Conservation (phyloP, 306 rosid species). For the Malus sieversii region DNA sequence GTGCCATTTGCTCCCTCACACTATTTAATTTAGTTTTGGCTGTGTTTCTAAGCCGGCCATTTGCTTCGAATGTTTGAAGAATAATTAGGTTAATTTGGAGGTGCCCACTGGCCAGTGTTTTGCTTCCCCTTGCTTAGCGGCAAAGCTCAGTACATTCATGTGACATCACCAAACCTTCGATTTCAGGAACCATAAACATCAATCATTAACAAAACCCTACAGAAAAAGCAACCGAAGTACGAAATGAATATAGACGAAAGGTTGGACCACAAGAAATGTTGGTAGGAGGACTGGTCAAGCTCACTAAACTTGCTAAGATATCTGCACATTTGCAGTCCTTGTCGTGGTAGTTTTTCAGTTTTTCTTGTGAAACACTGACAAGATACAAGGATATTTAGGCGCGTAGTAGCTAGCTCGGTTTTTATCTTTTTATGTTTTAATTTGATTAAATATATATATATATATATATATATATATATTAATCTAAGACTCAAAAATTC, state of each 20-base stretch:
- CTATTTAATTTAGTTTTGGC: background rate
- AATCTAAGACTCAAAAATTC: background rate
- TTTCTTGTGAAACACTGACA: background rate
- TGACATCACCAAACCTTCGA: background rate
- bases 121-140: background rate
- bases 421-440: background rate
- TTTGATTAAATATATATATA: background rate
- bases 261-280: constrained; percentile 1
- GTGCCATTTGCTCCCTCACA: background rate
- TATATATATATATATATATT: background rate
- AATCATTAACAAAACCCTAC: background rate
- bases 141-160: background rate
- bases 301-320: background rate
- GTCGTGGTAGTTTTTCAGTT: background rate
- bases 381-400: background rate
- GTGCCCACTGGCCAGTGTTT: background rate
- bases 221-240: background rate
- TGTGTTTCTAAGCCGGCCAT: background rate
- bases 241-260: background rate
- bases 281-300: constrained; percentile 1
- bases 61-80: background rate
- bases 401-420: background rate
- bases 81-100: background rate
- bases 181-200: background rate
- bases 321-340: constrained; percentile 1